Base-by-base conservation (phyloP, 2,329 filamentous ascomycete genomes). In the Verticillium albo-atrum region DNA sequence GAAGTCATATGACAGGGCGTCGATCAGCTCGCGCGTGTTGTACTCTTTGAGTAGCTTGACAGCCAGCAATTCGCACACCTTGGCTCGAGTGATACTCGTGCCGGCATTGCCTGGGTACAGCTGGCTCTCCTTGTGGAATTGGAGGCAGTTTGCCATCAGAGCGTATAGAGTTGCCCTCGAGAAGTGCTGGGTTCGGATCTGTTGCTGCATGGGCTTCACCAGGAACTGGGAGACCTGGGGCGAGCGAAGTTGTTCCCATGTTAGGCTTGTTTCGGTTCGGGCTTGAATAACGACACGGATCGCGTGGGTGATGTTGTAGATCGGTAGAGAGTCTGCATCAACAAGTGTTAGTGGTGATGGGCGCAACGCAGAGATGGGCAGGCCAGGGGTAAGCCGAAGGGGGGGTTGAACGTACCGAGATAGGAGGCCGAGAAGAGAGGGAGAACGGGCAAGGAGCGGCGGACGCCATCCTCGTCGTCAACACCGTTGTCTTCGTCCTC, bases 151-250 rank as follows among this genome's bases (percentile, higher is more conserved):
- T 55, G 93, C 92, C 82, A 97, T 89, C 66, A 98, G 78, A 2
- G 92, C 92, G 75, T 96, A 97, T 37, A 97, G 74, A 0, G 92
- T 95, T 10, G 91, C 93, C 54, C 90, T 84, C 30, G 89, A 93
- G 73, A 96, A 94, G 74, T 97, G 91, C 56, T 90, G 86, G 17
- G 85, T 81, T 62, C 89, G 87, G 63, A 97, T 93, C 72, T 94
- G 89, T 71, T 95, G 90, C 74, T 95, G 92, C 79, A 97, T 95
- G 2, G 94, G 94, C 78, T 97, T 97, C 70, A 97, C 85, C 35
- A 98, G 83, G 72, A 98, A 98, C 71, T 97, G 93, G 17, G 92
- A 97, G 59, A 98, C 89, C 72, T 98, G 94, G 3, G 94, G 94
- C n/a, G 92, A 96, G 64, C 93, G 87, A 63, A 98, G 81, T 73